These are phyloP conservation scores for Aspergillus asperescens DNA, from an alignment of 495 filamentous ascomycete genomes.

Conservation along the genomic window DNA sequence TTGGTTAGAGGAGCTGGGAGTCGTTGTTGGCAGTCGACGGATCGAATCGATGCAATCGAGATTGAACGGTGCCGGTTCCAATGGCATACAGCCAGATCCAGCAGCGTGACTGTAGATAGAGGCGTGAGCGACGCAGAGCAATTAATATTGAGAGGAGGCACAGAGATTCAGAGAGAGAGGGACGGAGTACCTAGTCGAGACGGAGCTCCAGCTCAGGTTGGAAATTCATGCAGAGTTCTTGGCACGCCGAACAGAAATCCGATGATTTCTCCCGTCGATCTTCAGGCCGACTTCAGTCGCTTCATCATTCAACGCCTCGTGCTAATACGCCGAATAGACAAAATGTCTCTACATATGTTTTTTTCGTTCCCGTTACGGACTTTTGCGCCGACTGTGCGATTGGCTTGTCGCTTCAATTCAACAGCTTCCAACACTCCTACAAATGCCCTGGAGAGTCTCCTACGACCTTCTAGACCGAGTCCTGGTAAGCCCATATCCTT, in stretches of 20 bases:
- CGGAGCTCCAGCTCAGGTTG: not conserved
- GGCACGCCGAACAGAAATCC: constrained; percentile 26
- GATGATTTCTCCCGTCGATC: not conserved
- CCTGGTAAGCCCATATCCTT: constrained; percentile 19
- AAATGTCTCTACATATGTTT: constrained; percentile 33
- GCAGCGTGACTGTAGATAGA: too few relatives aligned
- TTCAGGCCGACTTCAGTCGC: not conserved
- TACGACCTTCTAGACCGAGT: constrained; percentile 16
- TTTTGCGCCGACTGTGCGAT: constrained; percentile 20
- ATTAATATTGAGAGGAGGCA: too few relatives aligned
- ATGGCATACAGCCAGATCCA: too few relatives aligned
- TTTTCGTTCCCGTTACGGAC: constrained; percentile 31
- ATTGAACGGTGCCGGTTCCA: not conserved
- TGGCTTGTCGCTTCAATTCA: constrained; percentile 38
- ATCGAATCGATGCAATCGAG: not conserved
- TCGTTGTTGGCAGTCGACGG: not conserved
- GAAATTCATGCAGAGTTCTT: constrained; percentile 20
- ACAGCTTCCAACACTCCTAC: constrained; percentile 32
- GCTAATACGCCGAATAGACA: not conserved
- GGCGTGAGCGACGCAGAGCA: too few relatives aligned
- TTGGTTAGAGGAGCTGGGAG: constrained; percentile 10
- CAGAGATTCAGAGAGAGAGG: not conserved
- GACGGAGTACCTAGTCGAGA: not conserved
- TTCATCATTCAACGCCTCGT: not conserved
- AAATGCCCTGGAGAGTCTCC: constrained; percentile 17